Evolutionary conservation across 768 basidiomycete species (phyloP).

Genomic region (Xerocomus brunneocitrinus): DNA sequence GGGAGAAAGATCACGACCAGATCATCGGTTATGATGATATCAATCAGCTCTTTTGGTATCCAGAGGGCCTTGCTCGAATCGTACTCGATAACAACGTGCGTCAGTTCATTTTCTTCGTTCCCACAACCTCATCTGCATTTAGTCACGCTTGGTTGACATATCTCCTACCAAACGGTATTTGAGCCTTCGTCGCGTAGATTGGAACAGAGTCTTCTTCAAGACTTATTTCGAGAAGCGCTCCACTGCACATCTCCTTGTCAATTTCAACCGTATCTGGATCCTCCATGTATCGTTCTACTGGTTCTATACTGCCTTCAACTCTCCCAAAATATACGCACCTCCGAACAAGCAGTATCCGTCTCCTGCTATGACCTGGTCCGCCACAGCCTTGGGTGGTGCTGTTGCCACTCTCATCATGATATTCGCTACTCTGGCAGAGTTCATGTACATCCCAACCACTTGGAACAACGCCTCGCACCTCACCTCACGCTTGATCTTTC

Average conservation of each 20-base stretch:
- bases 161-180: slow-evolving; percentile 90
- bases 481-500: slow-evolving; percentile 87
- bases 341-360: slow-evolving; percentile 61
- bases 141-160: slow-evolving; percentile 90
- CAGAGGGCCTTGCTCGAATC: slow-evolving; percentile 93
- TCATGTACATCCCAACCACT: slow-evolving; percentile 94
- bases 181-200: slow-evolving; percentile 88
- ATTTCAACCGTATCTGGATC: slow-evolving; percentile 99
- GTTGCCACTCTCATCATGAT: slow-evolving; percentile 95
- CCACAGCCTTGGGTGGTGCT: slow-evolving; percentile 91
- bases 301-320: slow-evolving; percentile 98
- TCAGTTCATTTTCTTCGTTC: background rate
- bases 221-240: slow-evolving; percentile 98
- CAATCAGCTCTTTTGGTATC: slow-evolving; percentile 99
- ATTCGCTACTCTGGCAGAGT: slow-evolving; percentile 88
- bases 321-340: slow-evolving; percentile 85
- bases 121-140: slow-evolving; percentile 8
- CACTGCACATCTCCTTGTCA: slow-evolving; percentile 87
- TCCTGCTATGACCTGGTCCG: slow-evolving; percentile 91
- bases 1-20: slow-evolving; percentile 91
- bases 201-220: slow-evolving; percentile 97
- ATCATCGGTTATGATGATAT: slow-evolving; percentile 99
- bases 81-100: slow-evolving; percentile 81
- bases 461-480: slow-evolving; percentile 99
- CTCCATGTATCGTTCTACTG: slow-evolving; percentile 90